Conservation (phyloP, 805 yeast species). For the Candida namnaoensis region DNA sequence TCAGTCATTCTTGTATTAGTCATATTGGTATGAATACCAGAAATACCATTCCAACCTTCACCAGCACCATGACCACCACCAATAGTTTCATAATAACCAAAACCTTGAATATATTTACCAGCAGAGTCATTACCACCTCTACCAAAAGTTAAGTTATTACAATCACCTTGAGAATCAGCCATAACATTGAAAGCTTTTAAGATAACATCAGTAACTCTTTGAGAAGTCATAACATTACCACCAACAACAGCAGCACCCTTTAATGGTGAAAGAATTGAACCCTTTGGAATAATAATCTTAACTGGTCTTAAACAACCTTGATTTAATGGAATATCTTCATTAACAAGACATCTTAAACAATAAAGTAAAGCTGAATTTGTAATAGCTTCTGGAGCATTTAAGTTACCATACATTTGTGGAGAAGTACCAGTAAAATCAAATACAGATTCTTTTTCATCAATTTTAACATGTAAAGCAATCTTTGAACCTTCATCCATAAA, state of each 20-base stretch:
- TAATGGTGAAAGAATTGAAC: slow-evolving; percentile 64
- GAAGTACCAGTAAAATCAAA: slow-evolving; percentile 87
- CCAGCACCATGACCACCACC: slow-evolving; percentile 97
- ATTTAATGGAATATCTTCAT: slow-evolving; percentile 84
- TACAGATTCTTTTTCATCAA: slow-evolving; percentile 43
- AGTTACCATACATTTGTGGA: slow-evolving; percentile 79
- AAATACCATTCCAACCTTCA: slow-evolving; percentile 74
- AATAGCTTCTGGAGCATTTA: slow-evolving; percentile 90
- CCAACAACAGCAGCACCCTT: slow-evolving; percentile 90
- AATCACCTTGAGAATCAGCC: slow-evolving; percentile 95
- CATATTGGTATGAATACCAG: slow-evolving; percentile 92
- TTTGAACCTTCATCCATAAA: slow-evolving; percentile 77
- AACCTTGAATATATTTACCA: slow-evolving; percentile 50
- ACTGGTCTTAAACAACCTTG: slow-evolving; percentile 89
- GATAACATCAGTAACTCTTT: slow-evolving; percentile 84
- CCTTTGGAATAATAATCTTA: slow-evolving; percentile 52
- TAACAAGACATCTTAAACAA: slow-evolving; percentile 76
- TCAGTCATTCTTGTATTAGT: slow-evolving; percentile 92
- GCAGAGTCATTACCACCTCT: slow-evolving; percentile 50
- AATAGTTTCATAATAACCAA: slow-evolving; percentile 90
- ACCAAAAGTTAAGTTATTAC: slow-evolving; percentile 92
- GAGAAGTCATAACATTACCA: slow-evolving; percentile 93
- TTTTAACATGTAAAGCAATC: slow-evolving; percentile 46
- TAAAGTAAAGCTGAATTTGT: slow-evolving; percentile 84
- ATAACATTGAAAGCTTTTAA: slow-evolving; percentile 80